Evolutionary conservation across 345 rosid species (phyloP).

Genomic region (Gossypium mustelinum): DNA sequence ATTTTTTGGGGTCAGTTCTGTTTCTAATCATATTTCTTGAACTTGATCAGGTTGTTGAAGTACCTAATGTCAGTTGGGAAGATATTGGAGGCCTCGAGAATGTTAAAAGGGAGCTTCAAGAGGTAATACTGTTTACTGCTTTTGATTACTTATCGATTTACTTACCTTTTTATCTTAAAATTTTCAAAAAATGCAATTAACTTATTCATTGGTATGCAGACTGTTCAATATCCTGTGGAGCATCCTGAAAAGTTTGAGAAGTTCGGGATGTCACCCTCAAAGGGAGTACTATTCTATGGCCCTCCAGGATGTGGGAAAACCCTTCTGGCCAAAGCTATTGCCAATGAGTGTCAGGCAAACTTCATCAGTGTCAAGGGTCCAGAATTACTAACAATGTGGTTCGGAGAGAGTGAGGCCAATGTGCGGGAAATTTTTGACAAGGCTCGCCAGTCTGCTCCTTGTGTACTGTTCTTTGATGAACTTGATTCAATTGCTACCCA

Average conservation of each 20-base stretch:
- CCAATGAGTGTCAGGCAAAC: slow-evolving; percentile 97
- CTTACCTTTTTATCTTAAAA: background rate
- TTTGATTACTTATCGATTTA: background rate
- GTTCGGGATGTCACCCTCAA: slow-evolving; percentile 95
- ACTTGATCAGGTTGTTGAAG: slow-evolving; percentile 76
- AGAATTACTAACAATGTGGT: slow-evolving; percentile 96
- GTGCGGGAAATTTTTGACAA: slow-evolving; percentile 95
- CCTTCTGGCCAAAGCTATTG: slow-evolving; percentile 92
- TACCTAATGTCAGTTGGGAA: slow-evolving; percentile 82
- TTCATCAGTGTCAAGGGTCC: slow-evolving; percentile 96
- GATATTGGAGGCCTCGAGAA: slow-evolving; percentile 95
- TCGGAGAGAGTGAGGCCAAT: slow-evolving; percentile 94
- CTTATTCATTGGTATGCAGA: slow-evolving; percentile 38
- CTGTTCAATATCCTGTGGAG: slow-evolving; percentile 98
- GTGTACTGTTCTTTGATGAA: slow-evolving; percentile 90
- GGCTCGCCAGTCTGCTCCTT: slow-evolving; percentile 93
- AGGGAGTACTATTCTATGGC: slow-evolving; percentile 94
- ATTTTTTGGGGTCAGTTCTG: background rate
- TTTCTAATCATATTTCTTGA: background rate
- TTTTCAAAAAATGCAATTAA: background rate
- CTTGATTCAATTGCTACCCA: slow-evolving; percentile 97
- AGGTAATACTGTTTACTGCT: slow-evolving; percentile 40
- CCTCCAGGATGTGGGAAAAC: slow-evolving; percentile 99
- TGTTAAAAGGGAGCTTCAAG: slow-evolving; percentile 92
- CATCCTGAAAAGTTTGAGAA: slow-evolving; percentile 97